phyloP scores from a whole-genome alignment of 768 basidiomycete genomes.

The Tephrocybe rancida region DNA sequence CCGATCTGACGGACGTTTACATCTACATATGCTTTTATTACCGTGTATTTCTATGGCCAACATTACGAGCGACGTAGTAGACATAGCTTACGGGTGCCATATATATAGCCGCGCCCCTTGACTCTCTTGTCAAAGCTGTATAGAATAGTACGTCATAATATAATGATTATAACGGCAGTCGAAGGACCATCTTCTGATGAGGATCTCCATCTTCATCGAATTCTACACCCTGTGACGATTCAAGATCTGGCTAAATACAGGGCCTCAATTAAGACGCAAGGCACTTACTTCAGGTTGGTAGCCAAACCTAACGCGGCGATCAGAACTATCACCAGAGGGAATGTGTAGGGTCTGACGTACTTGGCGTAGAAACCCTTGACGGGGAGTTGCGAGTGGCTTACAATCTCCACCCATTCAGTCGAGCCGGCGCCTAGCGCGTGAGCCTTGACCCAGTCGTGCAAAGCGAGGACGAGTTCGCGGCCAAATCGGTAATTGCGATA shows the following conservation, averaged over 20 bases:
- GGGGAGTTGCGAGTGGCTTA: conserved; percentile 72
- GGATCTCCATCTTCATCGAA: conserved; percentile 86
- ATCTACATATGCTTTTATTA: conserved; percentile 28
- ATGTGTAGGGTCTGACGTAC: conserved; percentile 42
- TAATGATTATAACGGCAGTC: conserved; percentile 39
- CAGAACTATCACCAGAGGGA: conserved; percentile 11
- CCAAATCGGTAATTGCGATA: conserved; percentile 71
- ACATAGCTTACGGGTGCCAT: conserved; percentile 1
- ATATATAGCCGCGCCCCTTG: neutral
- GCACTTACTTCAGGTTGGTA: conserved; percentile 64
- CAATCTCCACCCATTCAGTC: conserved; percentile 40
- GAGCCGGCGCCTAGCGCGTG: conserved; percentile 36
- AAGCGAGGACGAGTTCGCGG: conserved; percentile 58
- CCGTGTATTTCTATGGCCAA: conserved; percentile 35
- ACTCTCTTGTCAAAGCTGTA: neutral
- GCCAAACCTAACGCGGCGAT: conserved; percentile 55
- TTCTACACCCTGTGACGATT: conserved; percentile 55
- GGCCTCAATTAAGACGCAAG: conserved; percentile 10
- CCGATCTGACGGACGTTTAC: conserved; percentile 6
- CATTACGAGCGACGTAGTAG: conserved; percentile 3
- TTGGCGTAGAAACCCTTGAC: conserved; percentile 76
- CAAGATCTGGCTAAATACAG: conserved; percentile 24
- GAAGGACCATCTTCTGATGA: conserved; percentile 81
- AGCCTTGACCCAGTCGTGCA: conserved; percentile 60
- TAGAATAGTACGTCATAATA: conserved; percentile 3